Percentiles rank a stretch among this genome's conserved stretches.
phyloP scores from a whole-genome alignment of 2,329 filamentous ascomycete species.

The Clarireedia homoeocarpa region DNA sequence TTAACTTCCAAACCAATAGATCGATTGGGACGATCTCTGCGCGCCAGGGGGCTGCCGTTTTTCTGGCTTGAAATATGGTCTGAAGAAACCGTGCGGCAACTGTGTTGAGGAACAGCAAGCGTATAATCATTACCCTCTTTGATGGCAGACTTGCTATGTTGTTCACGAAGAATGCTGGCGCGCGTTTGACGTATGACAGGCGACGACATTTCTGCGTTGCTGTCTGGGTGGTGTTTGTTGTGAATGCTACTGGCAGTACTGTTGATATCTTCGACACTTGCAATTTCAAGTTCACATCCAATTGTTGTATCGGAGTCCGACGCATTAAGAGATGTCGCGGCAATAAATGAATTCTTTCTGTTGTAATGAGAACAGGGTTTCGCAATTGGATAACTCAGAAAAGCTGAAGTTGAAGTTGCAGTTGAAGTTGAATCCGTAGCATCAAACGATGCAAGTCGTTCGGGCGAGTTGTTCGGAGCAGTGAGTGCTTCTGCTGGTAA shows the following conservation, averaged over 20 bases:
- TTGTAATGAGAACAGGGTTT: background rate
- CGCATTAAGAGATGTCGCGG: background rate
- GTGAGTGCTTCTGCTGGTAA: background rate
- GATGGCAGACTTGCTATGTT: background rate
- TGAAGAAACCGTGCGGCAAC: background rate
- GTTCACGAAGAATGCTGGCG: background rate
- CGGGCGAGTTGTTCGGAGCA: background rate
- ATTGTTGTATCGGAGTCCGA: background rate
- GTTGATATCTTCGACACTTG: background rate
- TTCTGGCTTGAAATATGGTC: background rate
- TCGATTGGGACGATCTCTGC: background rate
- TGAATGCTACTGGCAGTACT: background rate
- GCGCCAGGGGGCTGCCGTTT: background rate
- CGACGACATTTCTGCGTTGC: background rate
- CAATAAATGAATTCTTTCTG: background rate
- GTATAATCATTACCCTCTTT: background rate
- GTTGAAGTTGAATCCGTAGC: slow-evolving; percentile 1
- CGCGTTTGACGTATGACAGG: background rate
- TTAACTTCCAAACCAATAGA: background rate
- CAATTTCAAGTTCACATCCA: background rate
- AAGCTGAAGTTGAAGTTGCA: background rate
- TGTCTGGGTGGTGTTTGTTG: background rate
- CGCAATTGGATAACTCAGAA: background rate
- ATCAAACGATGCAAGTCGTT: background rate
- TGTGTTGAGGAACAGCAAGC: background rate